Base-by-base conservation (phyloP, 2,329 filamentous ascomycete species). In the Penicillium olsonii region DNA sequence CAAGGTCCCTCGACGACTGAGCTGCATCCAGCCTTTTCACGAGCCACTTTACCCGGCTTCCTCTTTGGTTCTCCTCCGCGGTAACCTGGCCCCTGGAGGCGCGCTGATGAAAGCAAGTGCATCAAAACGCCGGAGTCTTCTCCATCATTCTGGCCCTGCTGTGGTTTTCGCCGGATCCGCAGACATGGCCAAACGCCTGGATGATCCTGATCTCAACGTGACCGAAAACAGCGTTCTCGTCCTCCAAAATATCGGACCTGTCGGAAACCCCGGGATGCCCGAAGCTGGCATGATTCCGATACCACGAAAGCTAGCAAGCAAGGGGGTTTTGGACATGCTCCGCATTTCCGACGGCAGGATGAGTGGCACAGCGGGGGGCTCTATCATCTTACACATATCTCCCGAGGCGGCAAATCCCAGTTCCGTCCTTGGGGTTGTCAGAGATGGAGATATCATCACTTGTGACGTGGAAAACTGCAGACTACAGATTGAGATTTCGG, bases 301-400 rank as follows among this genome's bases (percentile, higher is more conserved):
- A n/a, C 74, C 75, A 0, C 59, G 71, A 2, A 78, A 77, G 48
- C 63, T 78, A 5, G 69, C 62, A 2, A 56, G 55, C 4, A 57
- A 71, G 48, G 76, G 76, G 0, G 74, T 78, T 1, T 64, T 57
- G 9, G 75, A 78, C 53, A 78, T 79, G 76, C 54, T 79, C 35
- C 62, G 77, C 2, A 56, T 79, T 76, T 35, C 33, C 15, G 15
- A 79, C 61, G 76, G 77, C 1, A 61, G 76, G n/a, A 79, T 79
- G 74, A 72, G 67, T 33, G 76, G 77, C 0, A 79, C 76, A 5
- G 76, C 76, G 8, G 76, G 76, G 1, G 76, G 76, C 2, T 78
- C 75, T 0, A 75, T 79, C 19, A 66, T 75, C 1, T 56, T 79
- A 27, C 76, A 79, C 50, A 68, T 79, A 24, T 73, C 70, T 2